Evolutionary conservation across 129 eudicot species (phyloP).

Genomic region (Centrapalus pauciflorus): DNA sequence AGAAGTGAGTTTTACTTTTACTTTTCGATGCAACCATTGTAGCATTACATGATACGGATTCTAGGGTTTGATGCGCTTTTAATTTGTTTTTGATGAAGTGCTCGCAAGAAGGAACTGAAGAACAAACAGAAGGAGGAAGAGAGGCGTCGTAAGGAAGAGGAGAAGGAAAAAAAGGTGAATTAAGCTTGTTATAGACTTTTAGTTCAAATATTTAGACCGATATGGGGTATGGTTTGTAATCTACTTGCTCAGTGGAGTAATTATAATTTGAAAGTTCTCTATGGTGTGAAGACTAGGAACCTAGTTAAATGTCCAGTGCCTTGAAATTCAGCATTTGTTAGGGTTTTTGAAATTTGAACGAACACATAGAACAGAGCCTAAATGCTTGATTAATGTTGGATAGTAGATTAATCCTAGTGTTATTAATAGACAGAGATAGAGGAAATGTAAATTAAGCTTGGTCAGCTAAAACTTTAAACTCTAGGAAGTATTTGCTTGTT

Average conservation of each 20-base stretch:
- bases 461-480: neutral
- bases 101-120: constrained; percentile 44
- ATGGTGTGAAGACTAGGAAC: neutral
- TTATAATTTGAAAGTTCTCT: neutral
- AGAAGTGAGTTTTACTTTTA: constrained; percentile 18
- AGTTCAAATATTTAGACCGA: neutral
- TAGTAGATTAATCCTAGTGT: neutral
- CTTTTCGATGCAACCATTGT: neutral
- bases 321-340: neutral
- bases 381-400: neutral
- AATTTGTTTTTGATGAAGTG: constrained; percentile 19
- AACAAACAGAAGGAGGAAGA: constrained; percentile 49
- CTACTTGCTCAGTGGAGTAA: neutral
- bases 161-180: constrained; percentile 44
- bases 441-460: neutral
- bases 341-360: neutral
- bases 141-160: constrained; percentile 42
- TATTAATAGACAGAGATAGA: neutral
- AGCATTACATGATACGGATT: neutral
- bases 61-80: neutral
- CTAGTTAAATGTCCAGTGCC: neutral
- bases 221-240: neutral
- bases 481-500: neutral
- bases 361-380: neutral
- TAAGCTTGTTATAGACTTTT: neutral